Percentiles rank a stretch among this genome's conserved stretches.
phyloP scores from a whole-genome alignment of 305 asterid species.

The Rubia balearica region DNA sequence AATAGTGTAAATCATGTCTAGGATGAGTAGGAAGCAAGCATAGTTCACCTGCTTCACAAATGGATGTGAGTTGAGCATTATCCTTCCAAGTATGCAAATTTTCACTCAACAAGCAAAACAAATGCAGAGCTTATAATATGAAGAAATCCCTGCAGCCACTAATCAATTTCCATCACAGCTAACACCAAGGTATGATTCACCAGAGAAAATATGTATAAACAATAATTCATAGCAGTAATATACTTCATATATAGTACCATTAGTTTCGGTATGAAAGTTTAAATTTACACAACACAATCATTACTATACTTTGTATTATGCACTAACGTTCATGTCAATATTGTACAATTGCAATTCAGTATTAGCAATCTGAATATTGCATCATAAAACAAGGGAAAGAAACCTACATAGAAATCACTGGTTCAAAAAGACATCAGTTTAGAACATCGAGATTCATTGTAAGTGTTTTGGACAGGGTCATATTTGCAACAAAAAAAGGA shows the following conservation, averaged over 20 bases:
- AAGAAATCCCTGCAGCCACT: neutral
- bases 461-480: conserved; percentile 97
- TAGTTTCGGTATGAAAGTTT: neutral
- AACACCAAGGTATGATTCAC: conserved; percentile 18
- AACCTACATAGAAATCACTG: conserved; percentile 86
- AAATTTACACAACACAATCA: neutral
- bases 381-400: conserved; percentile 1
- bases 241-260: too few species aligned
- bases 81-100: conserved; percentile 16
- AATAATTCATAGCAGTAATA: neutral
- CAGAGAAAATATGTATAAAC: conserved; percentile 12
- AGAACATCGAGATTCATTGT: conserved; percentile 99
- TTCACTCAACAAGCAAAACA: neutral
- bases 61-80: neutral
- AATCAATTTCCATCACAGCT: neutral
- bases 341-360: neutral
- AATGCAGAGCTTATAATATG: neutral
- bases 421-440: conserved; percentile 97
- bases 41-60: neutral
- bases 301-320: neutral
- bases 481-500: conserved; percentile 64
- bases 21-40: neutral
- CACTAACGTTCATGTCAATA: neutral
- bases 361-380: neutral
- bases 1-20: conserved; percentile 46